Percentiles rank a stretch among this genome's conserved stretches.
Evolutionary conservation across 495 filamentous ascomycete genomes (phyloP).

Genomic region (Hyaloscypha hepaticicola): DNA sequence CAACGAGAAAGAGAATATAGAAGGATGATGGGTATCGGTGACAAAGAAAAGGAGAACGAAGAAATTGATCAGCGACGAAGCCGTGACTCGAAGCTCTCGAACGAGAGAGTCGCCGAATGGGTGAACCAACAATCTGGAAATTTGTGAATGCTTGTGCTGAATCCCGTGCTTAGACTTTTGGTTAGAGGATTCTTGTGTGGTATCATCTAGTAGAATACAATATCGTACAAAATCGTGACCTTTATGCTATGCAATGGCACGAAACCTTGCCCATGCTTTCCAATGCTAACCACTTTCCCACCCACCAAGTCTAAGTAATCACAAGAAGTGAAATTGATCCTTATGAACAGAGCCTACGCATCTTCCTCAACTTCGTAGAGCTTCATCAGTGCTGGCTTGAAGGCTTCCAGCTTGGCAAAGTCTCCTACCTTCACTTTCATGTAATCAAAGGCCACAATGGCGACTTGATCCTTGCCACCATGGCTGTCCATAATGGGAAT

Average conservation of each 20-base stretch:
- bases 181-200: conserved; percentile 1
- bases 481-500: conserved; percentile 53
- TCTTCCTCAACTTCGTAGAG: conserved; percentile 53
- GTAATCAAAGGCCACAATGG: conserved; percentile 84
- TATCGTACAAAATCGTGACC: background rate
- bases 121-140: background rate
- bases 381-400: conserved; percentile 67
- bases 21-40: background rate
- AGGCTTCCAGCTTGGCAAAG: conserved; percentile 72
- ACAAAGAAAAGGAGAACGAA: background rate
- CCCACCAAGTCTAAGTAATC: background rate
- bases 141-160: no score
- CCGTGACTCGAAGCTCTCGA: background rate
- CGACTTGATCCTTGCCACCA: conserved; percentile 45
- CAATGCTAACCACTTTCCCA: background rate
- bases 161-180: no score
- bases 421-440: conserved; percentile 83
- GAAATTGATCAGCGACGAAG: background rate
- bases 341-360: background rate
- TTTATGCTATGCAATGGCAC: conserved; percentile 10
- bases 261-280: background rate
- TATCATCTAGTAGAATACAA: conserved; percentile 11
- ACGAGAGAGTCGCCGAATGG: background rate
- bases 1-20: conserved; percentile 8
- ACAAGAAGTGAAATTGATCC: background rate